A percentile compares a stretch with the other conserved stretches of the same genome.
Conservation (phyloP, 139 green algal species). For the Pedinophyceae sp. region DNA sequence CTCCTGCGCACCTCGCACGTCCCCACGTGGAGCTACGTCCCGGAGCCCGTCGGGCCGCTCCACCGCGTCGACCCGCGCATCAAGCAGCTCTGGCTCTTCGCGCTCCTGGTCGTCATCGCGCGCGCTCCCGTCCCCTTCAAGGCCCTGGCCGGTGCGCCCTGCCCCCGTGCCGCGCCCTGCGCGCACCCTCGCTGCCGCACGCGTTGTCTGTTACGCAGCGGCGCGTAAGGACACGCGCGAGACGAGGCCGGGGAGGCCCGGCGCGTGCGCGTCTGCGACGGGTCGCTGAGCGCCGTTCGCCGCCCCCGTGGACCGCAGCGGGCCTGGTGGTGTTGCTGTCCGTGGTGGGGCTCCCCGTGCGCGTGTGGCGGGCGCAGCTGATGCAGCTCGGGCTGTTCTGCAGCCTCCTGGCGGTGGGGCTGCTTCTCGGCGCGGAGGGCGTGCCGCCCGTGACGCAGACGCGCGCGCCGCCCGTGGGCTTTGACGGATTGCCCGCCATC, state of each 20-base stretch:
- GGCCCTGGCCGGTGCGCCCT: too few species aligned
- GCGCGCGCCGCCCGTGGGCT: background rate
- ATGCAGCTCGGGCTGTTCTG: background rate
- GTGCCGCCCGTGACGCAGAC: background rate
- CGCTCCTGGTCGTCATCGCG: background rate
- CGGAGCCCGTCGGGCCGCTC: background rate
- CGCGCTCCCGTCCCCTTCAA: background rate
- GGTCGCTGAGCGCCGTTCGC: too few species aligned
- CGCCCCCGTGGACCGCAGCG: too few species aligned
- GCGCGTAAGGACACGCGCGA: background rate
- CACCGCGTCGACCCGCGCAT: background rate
- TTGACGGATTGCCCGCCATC: background rate
- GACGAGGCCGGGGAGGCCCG: background rate
- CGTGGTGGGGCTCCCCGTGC: background rate
- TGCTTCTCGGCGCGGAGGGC: background rate
- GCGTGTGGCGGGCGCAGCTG: background rate
- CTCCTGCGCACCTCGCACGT: background rate
- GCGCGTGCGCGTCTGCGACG: background rate
- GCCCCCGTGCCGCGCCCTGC: background rate
- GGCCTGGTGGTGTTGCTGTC: background rate
- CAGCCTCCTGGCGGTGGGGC: background rate
- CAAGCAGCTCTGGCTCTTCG: slow-evolving; percentile 1
- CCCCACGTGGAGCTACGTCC: background rate
- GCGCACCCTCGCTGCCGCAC: background rate
- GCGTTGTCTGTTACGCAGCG: background rate